phyloP scores from a whole-genome alignment of 2,329 filamentous ascomycete species.

The Fonsecaea nubica region DNA sequence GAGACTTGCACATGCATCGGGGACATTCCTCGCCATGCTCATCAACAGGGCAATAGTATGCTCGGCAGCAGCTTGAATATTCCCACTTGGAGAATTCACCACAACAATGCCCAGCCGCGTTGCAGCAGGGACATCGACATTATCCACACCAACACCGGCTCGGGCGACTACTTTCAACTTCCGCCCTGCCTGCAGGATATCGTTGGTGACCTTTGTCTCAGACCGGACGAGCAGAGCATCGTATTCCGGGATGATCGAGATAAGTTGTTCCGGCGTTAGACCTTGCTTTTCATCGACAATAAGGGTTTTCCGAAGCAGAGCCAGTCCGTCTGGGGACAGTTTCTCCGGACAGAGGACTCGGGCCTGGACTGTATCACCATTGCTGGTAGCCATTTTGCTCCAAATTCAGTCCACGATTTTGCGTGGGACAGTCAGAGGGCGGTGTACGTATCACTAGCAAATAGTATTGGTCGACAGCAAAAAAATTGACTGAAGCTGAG shows the following conservation, averaged over 20 bases:
- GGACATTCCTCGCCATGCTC: conserved; percentile 75
- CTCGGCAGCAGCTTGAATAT: conserved; percentile 80
- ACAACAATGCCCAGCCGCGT: conserved; percentile 78
- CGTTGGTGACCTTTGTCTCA: conserved; percentile 78
- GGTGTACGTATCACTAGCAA: neutral
- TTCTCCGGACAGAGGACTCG: conserved; percentile 79
- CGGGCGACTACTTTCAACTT: conserved; percentile 79
- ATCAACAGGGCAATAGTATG: conserved; percentile 78
- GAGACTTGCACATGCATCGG: conserved; percentile 70
- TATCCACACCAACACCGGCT: conserved; percentile 82
- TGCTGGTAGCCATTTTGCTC: conserved; percentile 23
- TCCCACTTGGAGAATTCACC: conserved; percentile 79
- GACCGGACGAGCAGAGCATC: conserved; percentile 80
- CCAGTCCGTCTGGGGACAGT: conserved; percentile 77
- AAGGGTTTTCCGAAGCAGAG: conserved; percentile 69
- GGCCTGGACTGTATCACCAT: conserved; percentile 44
- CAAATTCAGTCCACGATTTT: neutral
- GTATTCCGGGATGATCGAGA: conserved; percentile 72
- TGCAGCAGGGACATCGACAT: conserved; percentile 76
- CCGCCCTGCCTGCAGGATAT: conserved; percentile 68
- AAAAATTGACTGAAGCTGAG: neutral
- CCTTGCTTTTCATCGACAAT: conserved; percentile 73
- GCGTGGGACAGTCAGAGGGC: neutral
- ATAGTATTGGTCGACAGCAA: neutral
- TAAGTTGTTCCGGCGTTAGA: conserved; percentile 67